Base-by-base conservation (phyloP, 257 asterid genomes). In the Ophiorrhiza pumila region DNA sequence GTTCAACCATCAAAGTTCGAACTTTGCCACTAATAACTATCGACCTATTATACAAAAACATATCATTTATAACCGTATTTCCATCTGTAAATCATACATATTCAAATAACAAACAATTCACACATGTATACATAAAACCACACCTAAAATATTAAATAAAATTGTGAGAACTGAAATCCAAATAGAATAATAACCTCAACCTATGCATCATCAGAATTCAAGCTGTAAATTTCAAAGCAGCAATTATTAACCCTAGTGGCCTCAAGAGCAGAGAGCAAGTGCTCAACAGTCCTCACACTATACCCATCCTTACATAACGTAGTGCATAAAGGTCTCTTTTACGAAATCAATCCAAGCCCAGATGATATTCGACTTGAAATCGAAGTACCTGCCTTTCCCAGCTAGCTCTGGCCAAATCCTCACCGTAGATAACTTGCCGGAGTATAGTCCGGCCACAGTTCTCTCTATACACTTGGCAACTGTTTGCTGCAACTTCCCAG, bases 251-350 rank as follows among this genome's bases (percentile, higher is more conserved):
- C n/a, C n/a, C n/a, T n/a, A n/a, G n/a, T n/a, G n/a, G n/a, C n/a
- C n/a, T 93, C 98, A 61, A 93, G 83, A 68, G 97, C 97, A 3
- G 98, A 89, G 59, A 93, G 93, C 89, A 93, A 82, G 82, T 93
- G 98, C 80, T 93, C 98, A 23, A 89, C 88, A 1, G 98, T 93
- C 42, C 81, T 77, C 73, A 93, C 65, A 68, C 80, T 80, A 81
- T 77, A 76, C 3, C 98, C 98, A 73, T 85, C 83, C 32, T 78
- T 80, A 39, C 88, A 83, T 2, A 93, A 85, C 74, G 85, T 85
- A 1, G 98, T 90, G 83, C 98, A 93, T 3, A 93, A 85, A 59
- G 86, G 90, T 72, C 25, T 83, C 90, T 42, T 76, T 87, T 78
- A 76, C 81, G 59, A 78, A 76, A 58, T 79, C 84, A 79, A 85